These are phyloP conservation scores for Saccharomycopsis babjevae DNA, from an alignment of 805 yeast species.

Conservation along the genomic window DNA sequence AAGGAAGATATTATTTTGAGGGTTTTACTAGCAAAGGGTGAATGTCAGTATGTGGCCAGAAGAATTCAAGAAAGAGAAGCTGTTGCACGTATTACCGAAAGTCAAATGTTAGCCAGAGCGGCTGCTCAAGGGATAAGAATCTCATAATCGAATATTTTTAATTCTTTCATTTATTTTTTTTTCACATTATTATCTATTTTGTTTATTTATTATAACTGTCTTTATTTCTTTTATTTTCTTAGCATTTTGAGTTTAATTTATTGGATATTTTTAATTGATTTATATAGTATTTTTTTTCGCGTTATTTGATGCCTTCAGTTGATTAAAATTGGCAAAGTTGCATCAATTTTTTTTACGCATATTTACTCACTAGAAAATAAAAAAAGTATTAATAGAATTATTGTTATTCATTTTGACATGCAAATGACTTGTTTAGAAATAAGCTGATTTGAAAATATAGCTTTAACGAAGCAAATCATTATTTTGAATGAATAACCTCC, in stretches of 20 bases:
- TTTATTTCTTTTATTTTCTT: background rate
- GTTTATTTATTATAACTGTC: background rate
- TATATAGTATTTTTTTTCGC: background rate
- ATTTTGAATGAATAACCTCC: too few relatives aligned
- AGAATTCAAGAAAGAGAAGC: constrained; percentile 54
- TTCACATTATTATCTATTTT: background rate
- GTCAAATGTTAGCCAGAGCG: constrained; percentile 40
- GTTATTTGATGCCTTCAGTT: too few relatives aligned
- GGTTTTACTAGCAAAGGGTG: constrained; percentile 56
- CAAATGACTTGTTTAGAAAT: background rate
- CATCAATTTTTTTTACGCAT: background rate
- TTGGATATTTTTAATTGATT: background rate
- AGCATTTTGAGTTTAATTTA: background rate
- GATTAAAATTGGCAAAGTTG: too few relatives aligned
- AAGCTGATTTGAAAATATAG: background rate
- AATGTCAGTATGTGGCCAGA: constrained; percentile 37
- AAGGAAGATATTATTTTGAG: constrained; percentile 67
- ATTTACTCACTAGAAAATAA: background rate
- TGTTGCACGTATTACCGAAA: constrained; percentile 43
- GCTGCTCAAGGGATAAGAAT: constrained; percentile 20
- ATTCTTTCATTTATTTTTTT: background rate
- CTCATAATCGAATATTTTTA: background rate
- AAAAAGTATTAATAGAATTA: background rate
- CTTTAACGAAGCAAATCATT: too few relatives aligned
- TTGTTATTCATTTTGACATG: background rate